Evolutionary conservation across 192 early-diverging fungal species (phyloP), one percentile per base, ranked within the genome.

Genomic region (Cetraspora pellucida): DNA sequence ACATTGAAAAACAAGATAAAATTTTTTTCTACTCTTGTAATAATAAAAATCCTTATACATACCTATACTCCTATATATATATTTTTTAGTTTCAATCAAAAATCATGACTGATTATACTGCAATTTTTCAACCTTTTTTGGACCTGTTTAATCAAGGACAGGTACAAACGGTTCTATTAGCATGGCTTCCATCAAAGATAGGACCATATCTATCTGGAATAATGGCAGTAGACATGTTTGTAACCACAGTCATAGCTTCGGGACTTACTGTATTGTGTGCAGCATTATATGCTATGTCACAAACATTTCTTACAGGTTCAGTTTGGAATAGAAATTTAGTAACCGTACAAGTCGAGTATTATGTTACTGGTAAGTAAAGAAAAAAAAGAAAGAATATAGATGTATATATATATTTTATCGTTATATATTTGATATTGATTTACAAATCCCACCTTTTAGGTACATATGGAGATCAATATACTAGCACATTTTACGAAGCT

Each of bases 191-290:
- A 28, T 3, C 37, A 47, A 59, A 74, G 47, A 11, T 74, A 2
- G 58, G 17, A 47, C 10, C 55, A 14, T 49, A 47, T 47, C 11
- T 74, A 25, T 21, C 73, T 5, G 73, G 73, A n/a, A 30, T 74
- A 46, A 74, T 74, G 57, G 73, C 73, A 11, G 73, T 74, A 5
- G 73, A 74, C 47, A 74, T 74, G 73, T 74, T 74, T 74, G 5
- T 74, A 9, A 74, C 73, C 19, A 47, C 16, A 11, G 37, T 13
- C 14, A 31, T 63, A 28, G 73, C 73, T 1, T n/a, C 73, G 3
- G 73, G 73, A 47, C 1, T 61, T 10, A 60, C 58, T 5, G 23
- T 52, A 25, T 17, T 47, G 1, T 6, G 21, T 44, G 44, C 25
- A 16, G 73, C 73, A 27, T 52, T 63, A 11, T 63, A 16, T 46